These are phyloP conservation scores for Torulaspora globosa DNA, from an alignment of 1,139 yeast genomes.

Conservation along the genomic window DNA sequence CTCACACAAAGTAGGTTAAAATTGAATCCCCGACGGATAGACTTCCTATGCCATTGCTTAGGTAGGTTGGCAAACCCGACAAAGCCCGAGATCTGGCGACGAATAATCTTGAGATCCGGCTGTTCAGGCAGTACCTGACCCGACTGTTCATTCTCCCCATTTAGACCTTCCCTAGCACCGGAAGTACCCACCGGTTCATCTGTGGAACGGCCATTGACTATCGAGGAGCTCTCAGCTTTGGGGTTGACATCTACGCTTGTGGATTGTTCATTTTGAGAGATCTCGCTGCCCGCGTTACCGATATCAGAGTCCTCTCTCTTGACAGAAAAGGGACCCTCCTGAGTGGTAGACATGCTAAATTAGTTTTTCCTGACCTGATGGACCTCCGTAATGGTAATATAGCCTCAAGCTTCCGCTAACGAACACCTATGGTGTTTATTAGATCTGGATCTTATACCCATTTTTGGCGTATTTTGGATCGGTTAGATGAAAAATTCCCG, in stretches of 20 bases:
- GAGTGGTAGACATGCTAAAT: slow-evolving; percentile 9
- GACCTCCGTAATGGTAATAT: not conserved
- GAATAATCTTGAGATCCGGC: slow-evolving; percentile 52
- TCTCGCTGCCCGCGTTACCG: slow-evolving; percentile 8
- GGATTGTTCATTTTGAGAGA: slow-evolving; percentile 1
- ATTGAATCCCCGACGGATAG: slow-evolving; percentile 89
- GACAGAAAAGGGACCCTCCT: slow-evolving; percentile 12
- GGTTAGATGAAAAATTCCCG: slow-evolving; percentile 3
- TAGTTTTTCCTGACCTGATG: not conserved
- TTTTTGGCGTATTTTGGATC: not conserved
- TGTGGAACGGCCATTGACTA: not conserved
- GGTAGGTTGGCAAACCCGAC: slow-evolving; percentile 98
- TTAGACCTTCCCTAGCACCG: not conserved
- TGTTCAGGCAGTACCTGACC: slow-evolving; percentile 37
- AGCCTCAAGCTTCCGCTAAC: not conserved
- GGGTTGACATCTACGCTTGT: slow-evolving; percentile 1
- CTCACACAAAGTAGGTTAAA: slow-evolving; percentile 88
- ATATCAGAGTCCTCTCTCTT: slow-evolving; percentile 16
- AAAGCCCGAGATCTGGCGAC: slow-evolving; percentile 81
- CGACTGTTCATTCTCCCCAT: not conserved
- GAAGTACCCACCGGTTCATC: slow-evolving; percentile 1
- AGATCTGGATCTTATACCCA: not conserved
- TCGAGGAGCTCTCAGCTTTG: slow-evolving; percentile 6
- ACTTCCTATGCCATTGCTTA: slow-evolving; percentile 97
- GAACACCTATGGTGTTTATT: not conserved